Base-by-base conservation (phyloP, 257 asterid genomes). In the Gentiana dahurica region DNA sequence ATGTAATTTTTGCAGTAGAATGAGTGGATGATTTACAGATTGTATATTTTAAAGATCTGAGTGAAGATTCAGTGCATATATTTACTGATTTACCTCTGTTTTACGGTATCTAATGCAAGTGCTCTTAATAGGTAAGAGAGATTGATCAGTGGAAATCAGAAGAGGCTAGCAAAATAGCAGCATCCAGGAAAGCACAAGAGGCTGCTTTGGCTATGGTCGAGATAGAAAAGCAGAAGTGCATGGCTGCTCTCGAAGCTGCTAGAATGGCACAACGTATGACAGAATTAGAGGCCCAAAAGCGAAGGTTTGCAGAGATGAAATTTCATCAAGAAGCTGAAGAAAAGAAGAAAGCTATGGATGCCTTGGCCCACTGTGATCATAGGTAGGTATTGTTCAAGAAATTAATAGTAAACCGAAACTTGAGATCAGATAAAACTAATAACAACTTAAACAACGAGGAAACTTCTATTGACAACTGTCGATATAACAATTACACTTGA, bases 221-320 rank as follows among this genome's bases (percentile, higher is more conserved):
- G 67, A 79, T 76, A 64, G 96, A 87, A 81, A 87, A 77, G 80
- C 72, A 71, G 46, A 90, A 79, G 77, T 70, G 82, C 66, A 80
- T 73, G 72, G 86, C 79, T 61, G 89, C 94, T n/a, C 65, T 84
- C 4, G 96, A 84, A 75, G 78, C 82, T 35, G 95, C 94, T 33
- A 74, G 75, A 12, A 84, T 75, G 73, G 91, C 92, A 5, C 94
- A 84, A 3, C 79, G 80, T 9, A 53, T 84, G 57, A 94, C 96
- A 39, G 91, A 84, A 59, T 57, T 87, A 65, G 95, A 89, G 76
- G 50, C 77, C 4, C 77, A 75, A 51, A 83, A 80, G 72, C 70
- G 94, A 65, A 78, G 55, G 73, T 48, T 11, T 12, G 86, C 91
- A 41, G 97, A 86, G 77, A 67, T 57, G 72, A 79, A 58, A 62